phyloP scores from a whole-genome alignment of 805 yeast species.

The Yamadazyma tumulicola region DNA sequence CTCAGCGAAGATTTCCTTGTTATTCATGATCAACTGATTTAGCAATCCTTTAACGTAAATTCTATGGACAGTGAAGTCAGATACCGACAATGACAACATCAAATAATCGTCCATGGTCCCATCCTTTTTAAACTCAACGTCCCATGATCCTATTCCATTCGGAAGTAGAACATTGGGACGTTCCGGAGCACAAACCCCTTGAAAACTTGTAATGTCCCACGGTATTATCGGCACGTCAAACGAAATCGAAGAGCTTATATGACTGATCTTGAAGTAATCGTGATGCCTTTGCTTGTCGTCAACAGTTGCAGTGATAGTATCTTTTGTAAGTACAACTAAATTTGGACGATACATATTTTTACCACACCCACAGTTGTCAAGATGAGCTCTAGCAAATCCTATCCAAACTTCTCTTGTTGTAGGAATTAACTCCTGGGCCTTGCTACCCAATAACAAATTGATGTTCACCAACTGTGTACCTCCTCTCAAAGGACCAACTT shows the following conservation, averaged over 20 bases:
- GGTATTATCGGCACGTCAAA: slow-evolving; percentile 29
- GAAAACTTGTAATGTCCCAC: slow-evolving; percentile 19
- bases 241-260: slow-evolving; percentile 27
- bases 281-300: slow-evolving; percentile 6
- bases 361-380: slow-evolving; percentile 40
- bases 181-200: slow-evolving; percentile 22
- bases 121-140: slow-evolving; percentile 4
- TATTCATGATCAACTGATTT: slow-evolving; percentile 13
- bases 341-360: slow-evolving; percentile 38
- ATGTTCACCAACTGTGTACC: slow-evolving; percentile 33
- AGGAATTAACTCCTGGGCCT: slow-evolving; percentile 12
- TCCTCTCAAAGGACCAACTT: slow-evolving; percentile 35
- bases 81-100: slow-evolving; percentile 34
- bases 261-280: slow-evolving; percentile 22
- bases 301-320: background rate
- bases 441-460: slow-evolving; percentile 13
- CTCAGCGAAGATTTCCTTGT: slow-evolving; percentile 6
- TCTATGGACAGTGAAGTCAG: slow-evolving; percentile 34
- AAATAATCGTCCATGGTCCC: slow-evolving; percentile 20
- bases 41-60: slow-evolving; percentile 33
- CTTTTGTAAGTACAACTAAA: slow-evolving; percentile 25
- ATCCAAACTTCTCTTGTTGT: slow-evolving; percentile 31
- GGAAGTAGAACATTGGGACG: slow-evolving; percentile 34
- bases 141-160: slow-evolving; percentile 33
- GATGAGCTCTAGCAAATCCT: slow-evolving; percentile 41